phyloP scores from a whole-genome alignment of 768 basidiomycete genomes.

The Panus rudis region DNA sequence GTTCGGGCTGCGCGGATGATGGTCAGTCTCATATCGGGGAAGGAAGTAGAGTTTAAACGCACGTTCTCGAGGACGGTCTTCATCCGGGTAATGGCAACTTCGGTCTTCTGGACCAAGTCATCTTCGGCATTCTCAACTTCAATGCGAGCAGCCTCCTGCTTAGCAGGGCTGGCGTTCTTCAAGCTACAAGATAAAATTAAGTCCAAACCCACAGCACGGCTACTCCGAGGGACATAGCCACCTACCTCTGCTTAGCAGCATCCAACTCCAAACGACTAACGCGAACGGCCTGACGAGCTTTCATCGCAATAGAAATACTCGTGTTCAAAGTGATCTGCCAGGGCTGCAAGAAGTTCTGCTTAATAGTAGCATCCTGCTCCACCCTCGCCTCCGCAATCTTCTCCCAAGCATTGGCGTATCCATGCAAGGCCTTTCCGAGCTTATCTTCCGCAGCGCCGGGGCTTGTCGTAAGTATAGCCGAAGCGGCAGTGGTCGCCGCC shows the following conservation, averaged over 20 bases:
- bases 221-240: conserved; percentile 7
- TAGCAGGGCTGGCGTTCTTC: conserved; percentile 67
- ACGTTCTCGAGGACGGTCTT: conserved; percentile 98
- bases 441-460: conserved; percentile 46
- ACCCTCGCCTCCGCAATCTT: conserved; percentile 74
- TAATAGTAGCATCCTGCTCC: conserved; percentile 71
- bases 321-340: conserved; percentile 87
- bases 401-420: conserved; percentile 81
- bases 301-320: conserved; percentile 84
- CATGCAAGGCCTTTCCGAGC: conserved; percentile 68
- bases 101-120: conserved; percentile 95
- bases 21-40: conserved; percentile 2
- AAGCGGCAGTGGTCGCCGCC: conserved; percentile 59
- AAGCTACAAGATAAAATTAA: conserved; percentile 40
- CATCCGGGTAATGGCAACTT: conserved; percentile 94
- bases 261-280: conserved; percentile 83
- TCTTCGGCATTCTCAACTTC: conserved; percentile 94
- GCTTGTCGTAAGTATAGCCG: conserved; percentile 35
- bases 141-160: conserved; percentile 86
- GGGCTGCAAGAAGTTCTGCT: conserved; percentile 60
- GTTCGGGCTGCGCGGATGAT: conserved; percentile 65
- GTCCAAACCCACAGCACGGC: not conserved
- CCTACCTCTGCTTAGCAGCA: conserved; percentile 81
- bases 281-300: conserved; percentile 80
- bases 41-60: conserved; percentile 21